These are phyloP conservation scores for Russula dissimulans DNA, from an alignment of 768 basidiomycete genomes.

Conservation along the genomic window DNA sequence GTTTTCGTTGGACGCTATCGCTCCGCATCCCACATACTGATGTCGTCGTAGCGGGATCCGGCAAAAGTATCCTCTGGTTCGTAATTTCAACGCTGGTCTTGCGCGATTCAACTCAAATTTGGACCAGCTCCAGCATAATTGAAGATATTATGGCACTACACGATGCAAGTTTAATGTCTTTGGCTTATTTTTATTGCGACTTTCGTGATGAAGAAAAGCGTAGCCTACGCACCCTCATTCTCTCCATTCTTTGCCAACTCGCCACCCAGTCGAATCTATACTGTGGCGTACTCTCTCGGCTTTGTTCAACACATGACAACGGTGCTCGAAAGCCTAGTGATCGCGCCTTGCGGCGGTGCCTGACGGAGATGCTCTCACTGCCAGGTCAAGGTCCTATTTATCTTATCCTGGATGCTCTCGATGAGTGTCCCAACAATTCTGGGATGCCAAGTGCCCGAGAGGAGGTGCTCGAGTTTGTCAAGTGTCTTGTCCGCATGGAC, in stretches of 20 bases:
- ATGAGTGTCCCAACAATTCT: not conserved
- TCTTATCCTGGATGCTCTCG: not conserved
- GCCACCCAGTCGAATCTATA: not conserved
- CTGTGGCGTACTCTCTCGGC: not conserved
- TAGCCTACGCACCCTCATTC: not conserved
- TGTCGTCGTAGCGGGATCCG: not conserved
- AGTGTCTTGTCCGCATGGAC: not conserved
- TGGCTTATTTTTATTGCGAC: not conserved
- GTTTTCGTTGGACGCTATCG: not conserved
- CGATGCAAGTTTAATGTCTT: not conserved
- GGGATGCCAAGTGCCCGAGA: not conserved
- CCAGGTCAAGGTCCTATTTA: not conserved
- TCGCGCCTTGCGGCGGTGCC: not conserved
- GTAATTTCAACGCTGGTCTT: not conserved
- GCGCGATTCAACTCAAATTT: not conserved
- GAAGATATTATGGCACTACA: not conserved
- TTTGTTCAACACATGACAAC: not conserved
- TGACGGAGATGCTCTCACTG: not conserved
- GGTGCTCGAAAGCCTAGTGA: not conserved
- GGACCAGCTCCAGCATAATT: not conserved
- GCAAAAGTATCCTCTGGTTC: not conserved
- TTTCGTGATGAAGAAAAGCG: not conserved
- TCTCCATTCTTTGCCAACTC: not conserved
- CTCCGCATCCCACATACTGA: not conserved
- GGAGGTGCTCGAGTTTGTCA: not conserved